Evolutionary conservation across 2,329 filamentous ascomycete species (phyloP).

Genomic region (Scedosporium aurantiacum): DNA sequence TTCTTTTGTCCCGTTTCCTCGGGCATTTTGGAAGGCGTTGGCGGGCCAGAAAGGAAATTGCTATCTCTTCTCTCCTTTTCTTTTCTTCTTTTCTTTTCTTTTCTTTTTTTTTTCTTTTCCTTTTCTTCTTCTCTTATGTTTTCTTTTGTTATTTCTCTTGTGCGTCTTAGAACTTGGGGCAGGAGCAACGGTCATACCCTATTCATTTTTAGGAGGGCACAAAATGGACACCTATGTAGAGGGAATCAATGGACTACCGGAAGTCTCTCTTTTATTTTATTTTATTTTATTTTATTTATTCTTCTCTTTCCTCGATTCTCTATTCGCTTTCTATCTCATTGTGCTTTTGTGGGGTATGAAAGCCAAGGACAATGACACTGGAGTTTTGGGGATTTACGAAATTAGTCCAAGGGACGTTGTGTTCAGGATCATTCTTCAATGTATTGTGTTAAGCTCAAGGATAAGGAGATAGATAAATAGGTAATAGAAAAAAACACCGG

Average conservation of each 20-base stretch:
- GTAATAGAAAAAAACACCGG: background rate
- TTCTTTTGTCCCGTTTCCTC: no score
- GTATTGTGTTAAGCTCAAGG: background rate
- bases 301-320: background rate
- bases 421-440: no score
- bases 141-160: background rate
- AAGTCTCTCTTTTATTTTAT: background rate
- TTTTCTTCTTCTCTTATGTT: background rate
- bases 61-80: background rate
- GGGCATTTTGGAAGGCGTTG: no score
- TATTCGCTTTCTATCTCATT: background rate
- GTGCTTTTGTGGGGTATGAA: background rate
- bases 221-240: background rate
- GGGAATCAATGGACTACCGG: background rate
- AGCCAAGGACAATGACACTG: background rate
- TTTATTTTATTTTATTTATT: background rate
- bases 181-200: background rate
- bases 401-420: background rate
- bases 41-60: background rate
- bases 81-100: conserved; percentile 2
- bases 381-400: background rate
- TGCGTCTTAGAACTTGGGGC: background rate
- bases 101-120: conserved; percentile 1
- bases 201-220: background rate
- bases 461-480: background rate